These are phyloP conservation scores for Penicillium janthinellum DNA, from an alignment of 2,329 filamentous ascomycete genomes.

Conservation along the genomic window DNA sequence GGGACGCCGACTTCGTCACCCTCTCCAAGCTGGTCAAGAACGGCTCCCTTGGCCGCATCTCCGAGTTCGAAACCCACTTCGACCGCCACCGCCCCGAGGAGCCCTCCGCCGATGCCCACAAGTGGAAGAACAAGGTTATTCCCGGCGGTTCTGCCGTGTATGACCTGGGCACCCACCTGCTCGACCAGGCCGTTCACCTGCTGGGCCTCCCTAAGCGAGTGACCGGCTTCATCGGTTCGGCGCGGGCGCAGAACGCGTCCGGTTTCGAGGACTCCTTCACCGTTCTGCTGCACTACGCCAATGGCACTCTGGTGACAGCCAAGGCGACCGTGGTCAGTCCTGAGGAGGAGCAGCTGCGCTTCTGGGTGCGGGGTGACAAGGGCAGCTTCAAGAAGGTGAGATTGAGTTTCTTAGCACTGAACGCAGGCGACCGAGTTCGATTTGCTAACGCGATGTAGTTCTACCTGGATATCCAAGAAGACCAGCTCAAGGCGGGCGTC, in stretches of 20 bases:
- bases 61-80: conserved; percentile 79
- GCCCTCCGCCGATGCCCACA: conserved; percentile 44
- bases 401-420: not conserved
- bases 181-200: conserved; percentile 72
- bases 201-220: conserved; percentile 70
- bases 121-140: conserved; percentile 70
- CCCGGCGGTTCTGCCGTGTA: conserved; percentile 70
- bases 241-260: conserved; percentile 60
- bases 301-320: conserved; percentile 66
- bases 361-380: conserved; percentile 74
- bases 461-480: conserved; percentile 73
- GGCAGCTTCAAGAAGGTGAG: conserved; percentile 73
- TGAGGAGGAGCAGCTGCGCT: conserved; percentile 70
- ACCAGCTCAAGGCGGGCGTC: conserved; percentile 67
- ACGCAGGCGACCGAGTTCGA: not conserved
- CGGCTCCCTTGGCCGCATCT: conserved; percentile 66
- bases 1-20: conserved; percentile 76
- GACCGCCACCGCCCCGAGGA: conserved; percentile 69
- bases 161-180: conserved; percentile 73
- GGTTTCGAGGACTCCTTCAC: conserved; percentile 57
- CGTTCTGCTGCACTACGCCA: conserved; percentile 66
- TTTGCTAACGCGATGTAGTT: conserved; percentile 32
- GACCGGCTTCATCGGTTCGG: conserved; percentile 68
- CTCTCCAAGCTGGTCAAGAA: conserved; percentile 63
- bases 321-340: conserved; percentile 70